phyloP scores from a whole-genome alignment of 441 rosid species.

The Gossypium trilobum region DNA sequence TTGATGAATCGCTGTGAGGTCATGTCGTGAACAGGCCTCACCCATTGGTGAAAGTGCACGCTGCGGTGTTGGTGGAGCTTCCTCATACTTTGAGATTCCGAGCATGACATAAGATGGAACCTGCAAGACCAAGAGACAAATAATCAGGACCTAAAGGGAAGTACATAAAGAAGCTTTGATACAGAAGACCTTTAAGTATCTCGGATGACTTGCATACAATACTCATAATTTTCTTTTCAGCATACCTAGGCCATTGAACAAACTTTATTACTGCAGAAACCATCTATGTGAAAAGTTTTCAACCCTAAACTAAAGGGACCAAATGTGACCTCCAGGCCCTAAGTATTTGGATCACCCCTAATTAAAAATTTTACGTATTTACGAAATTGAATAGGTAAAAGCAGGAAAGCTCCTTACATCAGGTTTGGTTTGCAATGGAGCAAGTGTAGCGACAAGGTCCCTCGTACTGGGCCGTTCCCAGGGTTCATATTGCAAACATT shows the following conservation, averaged over 20 bases:
- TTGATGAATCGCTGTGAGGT: constrained; percentile 62
- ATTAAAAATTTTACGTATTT: background rate
- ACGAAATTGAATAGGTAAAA: background rate
- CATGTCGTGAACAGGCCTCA: constrained; percentile 64
- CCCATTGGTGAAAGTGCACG: constrained; percentile 55
- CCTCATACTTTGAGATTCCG: constrained; percentile 35
- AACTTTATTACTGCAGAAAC: background rate
- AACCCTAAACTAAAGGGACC: background rate
- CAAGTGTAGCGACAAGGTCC: constrained; percentile 48
- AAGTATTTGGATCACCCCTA: background rate
- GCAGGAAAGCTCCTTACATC: constrained; percentile 34
- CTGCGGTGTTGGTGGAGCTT: constrained; percentile 36
- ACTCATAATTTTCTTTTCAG: no score
- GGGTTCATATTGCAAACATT: constrained; percentile 62
- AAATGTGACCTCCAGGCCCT: background rate
- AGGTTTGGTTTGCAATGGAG: constrained; percentile 49
- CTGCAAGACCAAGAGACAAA: constrained; percentile 27
- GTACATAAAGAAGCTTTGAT: background rate
- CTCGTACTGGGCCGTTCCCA: constrained; percentile 53
- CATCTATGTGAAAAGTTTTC: background rate
- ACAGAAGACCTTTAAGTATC: no score
- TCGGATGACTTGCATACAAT: no score
- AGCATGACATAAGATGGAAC: constrained; percentile 48
- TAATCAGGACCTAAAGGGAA: background rate
- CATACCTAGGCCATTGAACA: background rate